phyloP scores from a whole-genome alignment of 805 yeast genomes.

The Komagataella mondaviorum region DNA sequence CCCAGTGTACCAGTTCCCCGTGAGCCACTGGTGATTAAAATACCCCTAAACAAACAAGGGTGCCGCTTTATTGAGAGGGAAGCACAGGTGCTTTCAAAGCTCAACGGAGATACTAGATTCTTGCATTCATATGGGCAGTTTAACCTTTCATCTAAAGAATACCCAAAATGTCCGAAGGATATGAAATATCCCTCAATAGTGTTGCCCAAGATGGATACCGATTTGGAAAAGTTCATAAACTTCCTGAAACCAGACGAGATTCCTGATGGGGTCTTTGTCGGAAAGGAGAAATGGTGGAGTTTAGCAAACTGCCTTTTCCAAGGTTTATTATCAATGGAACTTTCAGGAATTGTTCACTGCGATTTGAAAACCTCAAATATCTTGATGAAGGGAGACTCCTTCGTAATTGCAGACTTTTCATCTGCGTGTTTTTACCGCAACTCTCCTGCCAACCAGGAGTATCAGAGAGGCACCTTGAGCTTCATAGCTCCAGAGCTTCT shows the following conservation, averaged over 20 bases:
- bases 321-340: slow-evolving; percentile 13
- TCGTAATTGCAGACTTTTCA: slow-evolving; percentile 35
- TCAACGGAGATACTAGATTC: not conserved
- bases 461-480: slow-evolving; percentile 18
- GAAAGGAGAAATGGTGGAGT: slow-evolving; percentile 17
- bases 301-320: slow-evolving; percentile 14
- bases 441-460: slow-evolving; percentile 8
- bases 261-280: slow-evolving; percentile 9
- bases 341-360: slow-evolving; percentile 25
- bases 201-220: slow-evolving; percentile 13
- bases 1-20: not conserved
- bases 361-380: slow-evolving; percentile 35
- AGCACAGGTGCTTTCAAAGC: not conserved
- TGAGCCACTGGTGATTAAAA: not conserved
- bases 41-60: not conserved
- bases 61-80: not conserved
- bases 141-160: slow-evolving; percentile 1
- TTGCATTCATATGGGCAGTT: slow-evolving; percentile 2
- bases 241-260: not conserved
- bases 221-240: slow-evolving; percentile 13
- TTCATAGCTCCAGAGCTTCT: slow-evolving; percentile 35
- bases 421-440: slow-evolving; percentile 14
- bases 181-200: slow-evolving; percentile 13
- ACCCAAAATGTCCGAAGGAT: not conserved
- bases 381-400: slow-evolving; percentile 13